A percentile compares a stretch with the other conserved stretches of the same genome.
Evolutionary conservation across 176 grass and related monocot species (phyloP).

Genomic region (Tillandsia leiboldiana): DNA sequence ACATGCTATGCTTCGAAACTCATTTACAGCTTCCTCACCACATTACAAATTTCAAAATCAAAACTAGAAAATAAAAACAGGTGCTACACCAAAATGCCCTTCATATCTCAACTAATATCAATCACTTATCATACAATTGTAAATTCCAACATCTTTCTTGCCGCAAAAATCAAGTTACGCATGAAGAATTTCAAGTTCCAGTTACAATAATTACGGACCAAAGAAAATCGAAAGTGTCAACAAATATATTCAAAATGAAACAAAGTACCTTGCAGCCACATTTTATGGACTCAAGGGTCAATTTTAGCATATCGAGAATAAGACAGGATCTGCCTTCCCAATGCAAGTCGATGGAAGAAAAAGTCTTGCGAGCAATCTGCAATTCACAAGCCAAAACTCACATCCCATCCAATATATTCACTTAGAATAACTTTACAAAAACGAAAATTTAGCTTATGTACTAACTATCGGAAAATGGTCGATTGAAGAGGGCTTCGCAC

Average conservation of each 20-base stretch:
- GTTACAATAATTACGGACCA: too few relatives aligned
- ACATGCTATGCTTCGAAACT: too few relatives aligned
- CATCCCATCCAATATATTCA: constrained; percentile 7
- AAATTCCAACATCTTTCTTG: not conserved
- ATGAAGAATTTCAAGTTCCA: not conserved
- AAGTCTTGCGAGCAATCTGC: constrained; percentile 57
- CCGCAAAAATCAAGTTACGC: not conserved
- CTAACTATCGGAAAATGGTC: constrained; percentile 43
- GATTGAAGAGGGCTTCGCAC: constrained; percentile 18
- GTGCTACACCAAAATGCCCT: not conserved
- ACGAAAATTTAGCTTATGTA: not conserved
- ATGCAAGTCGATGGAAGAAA: constrained; percentile 42
- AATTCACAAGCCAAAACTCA: constrained; percentile 9
- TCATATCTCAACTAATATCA: not conserved
- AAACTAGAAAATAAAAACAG: not conserved
- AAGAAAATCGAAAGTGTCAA: not conserved
- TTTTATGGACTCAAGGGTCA: constrained; percentile 22
- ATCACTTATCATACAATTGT: not conserved
- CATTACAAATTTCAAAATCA: not conserved
- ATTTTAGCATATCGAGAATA: constrained; percentile 37
- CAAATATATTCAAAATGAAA: not conserved
- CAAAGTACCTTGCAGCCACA: constrained; percentile 41
- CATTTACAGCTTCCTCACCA: not conserved
- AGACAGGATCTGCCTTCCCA: constrained; percentile 36
- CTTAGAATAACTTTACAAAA: constrained; percentile 4